phyloP scores from a whole-genome alignment of 345 rosid species.

The Heritiera littoralis region DNA sequence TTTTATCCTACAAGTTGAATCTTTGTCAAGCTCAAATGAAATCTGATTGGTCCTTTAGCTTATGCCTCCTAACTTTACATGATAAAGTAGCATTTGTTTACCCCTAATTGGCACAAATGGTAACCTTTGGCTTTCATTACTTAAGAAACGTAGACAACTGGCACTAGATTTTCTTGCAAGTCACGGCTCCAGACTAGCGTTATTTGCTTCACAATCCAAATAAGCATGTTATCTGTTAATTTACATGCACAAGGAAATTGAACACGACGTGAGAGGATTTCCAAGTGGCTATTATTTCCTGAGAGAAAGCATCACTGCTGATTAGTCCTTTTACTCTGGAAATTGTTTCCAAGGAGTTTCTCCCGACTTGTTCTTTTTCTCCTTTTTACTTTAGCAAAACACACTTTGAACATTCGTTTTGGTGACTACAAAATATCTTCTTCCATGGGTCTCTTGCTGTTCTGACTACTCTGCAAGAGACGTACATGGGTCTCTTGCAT shows the following conservation, averaged over 20 bases:
- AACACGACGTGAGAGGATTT: background rate
- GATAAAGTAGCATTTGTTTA: background rate
- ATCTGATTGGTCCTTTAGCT: background rate
- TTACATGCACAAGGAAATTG: background rate
- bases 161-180: background rate
- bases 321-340: background rate
- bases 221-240: background rate
- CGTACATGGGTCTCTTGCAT: background rate
- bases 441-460: background rate
- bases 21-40: background rate
- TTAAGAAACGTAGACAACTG: background rate
- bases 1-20: background rate
- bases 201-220: conserved; percentile 3
- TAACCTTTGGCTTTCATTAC: background rate
- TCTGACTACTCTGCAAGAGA: background rate
- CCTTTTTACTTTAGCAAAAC: background rate
- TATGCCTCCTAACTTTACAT: background rate
- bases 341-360: background rate
- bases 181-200: background rate
- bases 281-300: background rate
- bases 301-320: background rate
- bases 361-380: background rate
- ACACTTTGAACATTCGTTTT: background rate
- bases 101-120: background rate
- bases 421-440: background rate